Evolutionary conservation across 495 filamentous ascomycete genomes (phyloP).

Genomic region (Aspergillus diversus): DNA sequence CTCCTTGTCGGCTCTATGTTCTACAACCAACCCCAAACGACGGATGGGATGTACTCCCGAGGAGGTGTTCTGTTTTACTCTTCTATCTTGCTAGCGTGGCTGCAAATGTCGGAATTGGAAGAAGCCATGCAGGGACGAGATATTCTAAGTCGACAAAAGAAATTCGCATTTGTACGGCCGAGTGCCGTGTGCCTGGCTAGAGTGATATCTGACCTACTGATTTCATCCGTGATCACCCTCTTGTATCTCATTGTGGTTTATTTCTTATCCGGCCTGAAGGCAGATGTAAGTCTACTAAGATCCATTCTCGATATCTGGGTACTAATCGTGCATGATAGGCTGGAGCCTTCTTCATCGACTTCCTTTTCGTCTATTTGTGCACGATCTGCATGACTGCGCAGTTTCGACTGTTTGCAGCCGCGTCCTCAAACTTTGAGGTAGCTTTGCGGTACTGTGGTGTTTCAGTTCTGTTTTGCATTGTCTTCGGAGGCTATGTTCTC

Average conservation of each 20-base stretch:
- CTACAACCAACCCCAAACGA: slow-evolving; percentile 47
- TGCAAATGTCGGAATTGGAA: slow-evolving; percentile 76
- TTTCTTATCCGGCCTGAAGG: slow-evolving; percentile 60
- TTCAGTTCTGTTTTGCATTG: slow-evolving; percentile 37
- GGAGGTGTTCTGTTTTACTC: slow-evolving; percentile 69
- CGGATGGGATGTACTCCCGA: slow-evolving; percentile 46
- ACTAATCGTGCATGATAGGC: slow-evolving; percentile 23
- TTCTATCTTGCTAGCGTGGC: slow-evolving; percentile 75
- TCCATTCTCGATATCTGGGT: neutral
- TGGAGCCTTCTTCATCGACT: slow-evolving; percentile 60
- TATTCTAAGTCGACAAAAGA: slow-evolving; percentile 78
- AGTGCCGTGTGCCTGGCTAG: slow-evolving; percentile 75
- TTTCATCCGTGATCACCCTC: slow-evolving; percentile 62
- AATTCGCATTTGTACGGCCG: slow-evolving; percentile 76
- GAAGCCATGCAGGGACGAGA: slow-evolving; percentile 70
- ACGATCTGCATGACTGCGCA: slow-evolving; percentile 57
- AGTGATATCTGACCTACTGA: slow-evolving; percentile 68
- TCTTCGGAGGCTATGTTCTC: slow-evolving; percentile 44
- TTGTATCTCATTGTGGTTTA: slow-evolving; percentile 76
- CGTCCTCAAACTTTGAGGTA: slow-evolving; percentile 44
- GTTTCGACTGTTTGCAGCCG: slow-evolving; percentile 49
- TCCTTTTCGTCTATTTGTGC: slow-evolving; percentile 53
- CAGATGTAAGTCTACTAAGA: slow-evolving; percentile 29
- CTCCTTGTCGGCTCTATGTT: slow-evolving; percentile 43
- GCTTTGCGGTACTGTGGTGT: slow-evolving; percentile 43